Conservation (phyloP, 1,139 yeast genomes). For the Ashbya aceris region DNA sequence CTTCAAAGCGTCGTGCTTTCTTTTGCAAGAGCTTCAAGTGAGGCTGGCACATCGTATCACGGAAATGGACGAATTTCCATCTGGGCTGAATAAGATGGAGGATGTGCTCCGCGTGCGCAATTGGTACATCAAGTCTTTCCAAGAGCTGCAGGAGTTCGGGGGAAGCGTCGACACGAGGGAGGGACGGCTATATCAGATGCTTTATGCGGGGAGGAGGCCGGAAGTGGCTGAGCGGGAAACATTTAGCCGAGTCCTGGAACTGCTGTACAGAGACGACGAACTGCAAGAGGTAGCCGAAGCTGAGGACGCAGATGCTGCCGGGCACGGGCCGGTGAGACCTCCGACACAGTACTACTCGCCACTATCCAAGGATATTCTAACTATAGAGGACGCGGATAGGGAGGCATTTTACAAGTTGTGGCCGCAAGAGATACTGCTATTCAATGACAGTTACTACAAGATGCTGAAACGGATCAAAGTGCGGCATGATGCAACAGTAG, state of each 20-base stretch:
- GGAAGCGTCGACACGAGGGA: conserved; percentile 6
- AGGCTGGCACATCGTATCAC: conserved; percentile 79
- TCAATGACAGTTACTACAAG: conserved; percentile 58
- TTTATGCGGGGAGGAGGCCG: conserved; percentile 6
- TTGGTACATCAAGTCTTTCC: conserved; percentile 90
- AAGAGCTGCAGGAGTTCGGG: conserved; percentile 42
- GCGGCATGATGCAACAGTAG: conserved; percentile 88
- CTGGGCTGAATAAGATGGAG: conserved; percentile 63
- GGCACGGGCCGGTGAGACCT: neutral
- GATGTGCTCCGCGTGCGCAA: conserved; percentile 68
- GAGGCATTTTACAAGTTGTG: conserved; percentile 28
- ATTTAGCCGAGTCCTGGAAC: conserved; percentile 64
- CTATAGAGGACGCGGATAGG: conserved; percentile 11
- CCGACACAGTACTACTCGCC: conserved; percentile 50
- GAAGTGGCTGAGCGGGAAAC: conserved; percentile 70
- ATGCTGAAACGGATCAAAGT: conserved; percentile 63
- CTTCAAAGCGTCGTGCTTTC: conserved; percentile 76
- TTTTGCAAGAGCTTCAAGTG: conserved; percentile 81
- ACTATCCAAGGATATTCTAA: conserved; percentile 39
- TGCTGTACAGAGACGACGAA: conserved; percentile 7
- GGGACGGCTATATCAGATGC: conserved; percentile 10
- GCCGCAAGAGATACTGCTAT: conserved; percentile 71
- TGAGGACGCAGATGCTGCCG: neutral
- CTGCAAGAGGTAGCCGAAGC: neutral
- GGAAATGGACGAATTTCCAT: conserved; percentile 73